A percentile compares a stretch with the other conserved stretches of the same genome.
Evolutionary conservation across 2,329 filamentous ascomycete genomes (phyloP).

Genomic region (Rutstroemia sp.): DNA sequence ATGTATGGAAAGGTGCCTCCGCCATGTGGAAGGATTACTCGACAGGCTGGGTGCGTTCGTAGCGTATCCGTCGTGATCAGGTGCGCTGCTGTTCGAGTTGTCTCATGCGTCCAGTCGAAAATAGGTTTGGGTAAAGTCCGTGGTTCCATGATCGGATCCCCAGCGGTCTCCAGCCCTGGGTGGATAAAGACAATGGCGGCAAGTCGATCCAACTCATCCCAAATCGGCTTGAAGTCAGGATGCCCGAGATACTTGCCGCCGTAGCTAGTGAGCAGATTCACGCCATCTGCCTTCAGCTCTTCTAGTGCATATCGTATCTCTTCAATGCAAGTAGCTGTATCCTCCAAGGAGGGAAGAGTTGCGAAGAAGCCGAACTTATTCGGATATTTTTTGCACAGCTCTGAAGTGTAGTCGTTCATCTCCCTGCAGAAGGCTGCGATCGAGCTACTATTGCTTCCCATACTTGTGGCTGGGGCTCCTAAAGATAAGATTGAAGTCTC

Average conservation of each 20-base stretch:
- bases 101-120: slow-evolving; percentile 2
- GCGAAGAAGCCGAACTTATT: no score
- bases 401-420: no score
- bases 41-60: not conserved
- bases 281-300: slow-evolving; percentile 24
- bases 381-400: no score
- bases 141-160: not conserved
- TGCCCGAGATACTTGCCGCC: not conserved
- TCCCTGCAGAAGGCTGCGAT: no score
- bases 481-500: slow-evolving; percentile 19
- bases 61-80: not conserved
- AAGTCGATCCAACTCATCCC: not conserved
- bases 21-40: slow-evolving; percentile 1
- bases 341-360: slow-evolving; percentile 8
- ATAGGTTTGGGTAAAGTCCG: not conserved
- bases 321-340: slow-evolving; percentile 26
- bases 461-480: slow-evolving; percentile 13
- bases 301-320: slow-evolving; percentile 37
- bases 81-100: slow-evolving; percentile 2
- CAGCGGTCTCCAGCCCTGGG: not conserved
- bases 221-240: not conserved
- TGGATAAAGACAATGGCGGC: not conserved
- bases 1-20: slow-evolving; percentile 2
- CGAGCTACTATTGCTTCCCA: not conserved
- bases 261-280: not conserved